phyloP scores from a whole-genome alignment of 2,329 filamentous ascomycete genomes.

The Xylaria arbuscula region DNA sequence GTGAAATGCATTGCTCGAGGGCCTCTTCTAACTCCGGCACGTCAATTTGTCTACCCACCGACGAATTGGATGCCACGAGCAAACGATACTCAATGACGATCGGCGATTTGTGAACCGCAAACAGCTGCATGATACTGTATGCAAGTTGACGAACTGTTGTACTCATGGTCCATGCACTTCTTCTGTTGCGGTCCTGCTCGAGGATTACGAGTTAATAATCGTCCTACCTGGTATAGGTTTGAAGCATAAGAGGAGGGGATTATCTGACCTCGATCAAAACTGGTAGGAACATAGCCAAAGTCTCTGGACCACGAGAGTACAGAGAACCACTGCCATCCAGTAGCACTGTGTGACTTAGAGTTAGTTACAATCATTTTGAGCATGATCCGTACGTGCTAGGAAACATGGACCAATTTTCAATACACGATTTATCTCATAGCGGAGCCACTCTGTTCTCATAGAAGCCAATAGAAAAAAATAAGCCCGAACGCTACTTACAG shows the following conservation, averaged over 20 bases:
- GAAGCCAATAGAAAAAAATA: neutral
- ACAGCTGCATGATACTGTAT: conserved; percentile 51
- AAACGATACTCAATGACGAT: conserved; percentile 55
- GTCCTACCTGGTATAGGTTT: neutral
- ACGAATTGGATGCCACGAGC: conserved; percentile 46
- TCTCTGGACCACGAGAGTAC: conserved; percentile 43
- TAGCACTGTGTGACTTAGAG: conserved; percentile 18
- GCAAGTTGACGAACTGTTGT: conserved; percentile 51
- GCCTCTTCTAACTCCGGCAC: conserved; percentile 43
- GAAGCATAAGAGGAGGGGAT: neutral
- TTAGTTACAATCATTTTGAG: neutral
- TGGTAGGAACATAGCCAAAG: conserved; percentile 54
- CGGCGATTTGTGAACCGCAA: conserved; percentile 24
- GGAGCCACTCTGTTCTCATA: neutral
- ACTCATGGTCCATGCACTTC: conserved; percentile 56
- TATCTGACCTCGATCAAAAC: conserved; percentile 53
- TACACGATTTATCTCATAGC: neutral
- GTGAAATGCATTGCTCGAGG: conserved; percentile 39
- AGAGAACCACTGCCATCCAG: conserved; percentile 46
- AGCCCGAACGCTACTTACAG: neutral
- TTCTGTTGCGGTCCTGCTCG: conserved; percentile 45
- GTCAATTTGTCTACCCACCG: conserved; percentile 49
- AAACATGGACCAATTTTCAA: too few species aligned
- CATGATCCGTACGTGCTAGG: neutral
- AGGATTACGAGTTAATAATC: conserved; percentile 9